A percentile compares a stretch with the other conserved stretches of the same genome.
These are phyloP conservation scores for Ettlia oleoabundans DNA, from an alignment of 139 green algal species.

Conservation along the genomic window DNA sequence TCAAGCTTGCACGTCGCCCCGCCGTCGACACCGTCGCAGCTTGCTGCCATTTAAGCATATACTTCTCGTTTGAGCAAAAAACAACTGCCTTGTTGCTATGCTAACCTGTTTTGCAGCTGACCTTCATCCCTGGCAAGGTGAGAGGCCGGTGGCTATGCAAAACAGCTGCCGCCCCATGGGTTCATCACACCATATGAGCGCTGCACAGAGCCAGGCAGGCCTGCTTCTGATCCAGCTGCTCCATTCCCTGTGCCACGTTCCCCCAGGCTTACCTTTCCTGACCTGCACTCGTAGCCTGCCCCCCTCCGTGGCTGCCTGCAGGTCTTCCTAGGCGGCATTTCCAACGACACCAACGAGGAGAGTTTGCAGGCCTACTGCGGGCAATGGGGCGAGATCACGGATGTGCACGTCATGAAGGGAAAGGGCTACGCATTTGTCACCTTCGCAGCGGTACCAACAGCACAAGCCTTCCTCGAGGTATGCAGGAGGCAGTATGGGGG, in stretches of 20 bases:
- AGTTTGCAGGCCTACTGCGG: conserved; percentile 60
- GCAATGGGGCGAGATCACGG: conserved; percentile 73
- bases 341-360: conserved; percentile 60
- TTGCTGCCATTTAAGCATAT: too few relatives aligned
- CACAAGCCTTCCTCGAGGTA: conserved; percentile 69
- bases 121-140: neutral
- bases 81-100: too few relatives aligned
- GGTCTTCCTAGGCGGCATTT: conserved; percentile 74
- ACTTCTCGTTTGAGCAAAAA: too few relatives aligned
- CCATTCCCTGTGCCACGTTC: too few relatives aligned
- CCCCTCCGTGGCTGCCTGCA: neutral
- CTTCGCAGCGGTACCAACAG: conserved; percentile 54
- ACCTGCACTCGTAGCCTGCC: neutral
- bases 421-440: conserved; percentile 84
- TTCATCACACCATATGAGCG: too few relatives aligned
- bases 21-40: too few relatives aligned
- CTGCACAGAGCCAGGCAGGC: too few relatives aligned
- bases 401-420: conserved; percentile 75
- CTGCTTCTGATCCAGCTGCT: too few relatives aligned
- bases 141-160: too few relatives aligned
- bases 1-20: too few relatives aligned
- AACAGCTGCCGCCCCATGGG: too few relatives aligned
- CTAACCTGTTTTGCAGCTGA: neutral
- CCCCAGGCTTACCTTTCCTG: neutral
- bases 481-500: neutral